Evolutionary conservation across 805 yeast species (phyloP), one percentile per base, ranked within the genome.

Genomic region (Saccharomycopsis malanga): DNA sequence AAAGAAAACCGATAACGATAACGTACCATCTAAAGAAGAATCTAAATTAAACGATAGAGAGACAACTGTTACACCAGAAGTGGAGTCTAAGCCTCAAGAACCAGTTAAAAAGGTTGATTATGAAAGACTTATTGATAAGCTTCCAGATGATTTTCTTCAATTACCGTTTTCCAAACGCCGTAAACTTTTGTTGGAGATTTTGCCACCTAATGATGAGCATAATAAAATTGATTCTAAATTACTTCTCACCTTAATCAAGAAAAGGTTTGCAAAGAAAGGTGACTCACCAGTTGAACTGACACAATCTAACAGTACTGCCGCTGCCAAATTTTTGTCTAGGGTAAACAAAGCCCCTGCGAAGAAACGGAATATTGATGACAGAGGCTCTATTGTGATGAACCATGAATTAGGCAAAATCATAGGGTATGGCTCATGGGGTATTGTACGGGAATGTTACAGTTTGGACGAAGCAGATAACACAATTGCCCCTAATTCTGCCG

Each of bases 401-500:
- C 77, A 78, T 54, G 71, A 64, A 27, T 60, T 88, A 25, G 95
- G 94, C 1, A 79, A 78, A 55, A 73, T 82, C 9, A 81, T 87
- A 52, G 96, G 96, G 1, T 77, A 76, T 59, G 96, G 97, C 12
- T 94, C 95, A 0, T 89, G 93, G 83, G 95, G 96, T 9, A 73
- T 81, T 24, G 82, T 88, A 9, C 68, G 95, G 49, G 91, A 84
- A 59, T 84, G 91, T 53, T 61, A 58, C 6, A 53, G 62, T 14
- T 49, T 56, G 12, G 59, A 58, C 21, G 55, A 52, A 4, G 64
- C 63, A 37, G 61, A 61, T 14, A 37, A 56, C 17, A 61, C 61
- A 15, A 59, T 61, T 3, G 52, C 55, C n/a, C 25, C 20, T 4
- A 39, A 50, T 32, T 18, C 51, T 18, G 32, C 20, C 4, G 53